phyloP scores from a whole-genome alignment of 176 grass and related monocot genomes.

The Cocos nucifera region DNA sequence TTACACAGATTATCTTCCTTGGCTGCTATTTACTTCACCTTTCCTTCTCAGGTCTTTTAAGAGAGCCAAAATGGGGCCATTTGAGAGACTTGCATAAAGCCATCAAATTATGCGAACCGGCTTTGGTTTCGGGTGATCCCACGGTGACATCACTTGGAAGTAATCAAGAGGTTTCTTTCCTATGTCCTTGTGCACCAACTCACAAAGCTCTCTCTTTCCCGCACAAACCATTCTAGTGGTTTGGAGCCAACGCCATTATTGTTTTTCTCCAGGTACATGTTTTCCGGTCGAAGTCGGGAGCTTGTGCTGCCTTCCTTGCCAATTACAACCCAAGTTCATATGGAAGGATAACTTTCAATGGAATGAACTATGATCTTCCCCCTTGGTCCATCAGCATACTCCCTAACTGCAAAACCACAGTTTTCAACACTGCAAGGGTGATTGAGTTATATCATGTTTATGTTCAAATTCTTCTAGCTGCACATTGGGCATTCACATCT shows the following conservation, averaged over 20 bases:
- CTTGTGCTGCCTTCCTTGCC: constrained; percentile 73
- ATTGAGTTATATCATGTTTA: too few species aligned
- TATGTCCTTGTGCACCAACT: background rate
- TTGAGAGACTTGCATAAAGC: constrained; percentile 86
- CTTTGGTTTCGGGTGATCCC: constrained; percentile 48
- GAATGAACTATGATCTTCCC: constrained; percentile 50
- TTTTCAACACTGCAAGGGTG: constrained; percentile 89
- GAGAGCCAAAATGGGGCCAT: constrained; percentile 94
- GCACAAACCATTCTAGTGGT: background rate
- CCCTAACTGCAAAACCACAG: constrained; percentile 69
- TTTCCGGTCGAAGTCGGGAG: constrained; percentile 56
- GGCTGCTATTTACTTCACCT: too few species aligned
- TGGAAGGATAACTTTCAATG: constrained; percentile 51
- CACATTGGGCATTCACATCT: too few species aligned
- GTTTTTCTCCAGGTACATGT: constrained; percentile 47
- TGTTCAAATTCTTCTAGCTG: too few species aligned
- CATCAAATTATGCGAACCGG: constrained; percentile 70
- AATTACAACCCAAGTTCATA: constrained; percentile 48
- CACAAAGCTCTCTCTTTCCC: background rate
- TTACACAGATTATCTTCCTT: too few species aligned
- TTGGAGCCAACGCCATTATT: constrained; percentile 5
- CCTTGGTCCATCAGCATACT: constrained; percentile 95
- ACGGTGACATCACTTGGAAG: constrained; percentile 44
- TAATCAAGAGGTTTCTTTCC: constrained; percentile 51
- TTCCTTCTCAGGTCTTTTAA: constrained; percentile 50